Conservation (phyloP, 129 eudicot species). For the Centella asiatica region DNA sequence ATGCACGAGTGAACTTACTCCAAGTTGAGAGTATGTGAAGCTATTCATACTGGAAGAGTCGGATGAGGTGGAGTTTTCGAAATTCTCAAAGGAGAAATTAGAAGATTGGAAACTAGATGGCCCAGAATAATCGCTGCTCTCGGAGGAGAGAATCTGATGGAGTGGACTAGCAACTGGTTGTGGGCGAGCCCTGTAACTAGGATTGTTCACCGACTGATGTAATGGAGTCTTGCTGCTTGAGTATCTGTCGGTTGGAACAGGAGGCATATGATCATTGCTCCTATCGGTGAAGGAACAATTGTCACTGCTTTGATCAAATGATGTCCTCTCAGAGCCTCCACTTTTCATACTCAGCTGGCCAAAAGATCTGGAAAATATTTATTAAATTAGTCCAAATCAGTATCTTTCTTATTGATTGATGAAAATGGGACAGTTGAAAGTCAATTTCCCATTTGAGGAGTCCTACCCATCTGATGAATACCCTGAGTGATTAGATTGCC, state of each 20-base stretch:
- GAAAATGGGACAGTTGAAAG: not conserved
- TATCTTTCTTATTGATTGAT: not conserved
- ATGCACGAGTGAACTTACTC: slow-evolving; percentile 23
- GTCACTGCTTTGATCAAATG: slow-evolving; percentile 17
- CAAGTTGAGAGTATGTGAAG: slow-evolving; percentile 26
- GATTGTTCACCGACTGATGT: slow-evolving; percentile 17
- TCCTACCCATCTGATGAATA: slow-evolving; percentile 14
- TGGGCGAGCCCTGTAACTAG: slow-evolving; percentile 16
- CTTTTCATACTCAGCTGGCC: slow-evolving; percentile 36
- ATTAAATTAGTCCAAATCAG: not conserved
- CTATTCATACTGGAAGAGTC: slow-evolving; percentile 22
- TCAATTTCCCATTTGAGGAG: not conserved
- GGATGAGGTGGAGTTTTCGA: slow-evolving; percentile 21
- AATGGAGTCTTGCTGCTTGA: slow-evolving; percentile 9
- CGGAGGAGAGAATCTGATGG: slow-evolving; percentile 14
- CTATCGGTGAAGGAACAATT: slow-evolving; percentile 1
- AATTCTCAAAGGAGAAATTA: slow-evolving; percentile 22
- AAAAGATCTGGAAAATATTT: slow-evolving; percentile 7
- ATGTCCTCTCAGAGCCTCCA: slow-evolving; percentile 22
- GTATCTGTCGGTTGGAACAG: slow-evolving; percentile 2
- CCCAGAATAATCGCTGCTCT: slow-evolving; percentile 23
- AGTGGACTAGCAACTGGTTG: slow-evolving; percentile 13
- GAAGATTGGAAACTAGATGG: slow-evolving; percentile 23
- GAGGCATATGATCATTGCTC: slow-evolving; percentile 10
- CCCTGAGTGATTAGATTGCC: slow-evolving; percentile 2